Conservation (phyloP, 441 rosid genomes). For the Aleurites moluccanus region DNA sequence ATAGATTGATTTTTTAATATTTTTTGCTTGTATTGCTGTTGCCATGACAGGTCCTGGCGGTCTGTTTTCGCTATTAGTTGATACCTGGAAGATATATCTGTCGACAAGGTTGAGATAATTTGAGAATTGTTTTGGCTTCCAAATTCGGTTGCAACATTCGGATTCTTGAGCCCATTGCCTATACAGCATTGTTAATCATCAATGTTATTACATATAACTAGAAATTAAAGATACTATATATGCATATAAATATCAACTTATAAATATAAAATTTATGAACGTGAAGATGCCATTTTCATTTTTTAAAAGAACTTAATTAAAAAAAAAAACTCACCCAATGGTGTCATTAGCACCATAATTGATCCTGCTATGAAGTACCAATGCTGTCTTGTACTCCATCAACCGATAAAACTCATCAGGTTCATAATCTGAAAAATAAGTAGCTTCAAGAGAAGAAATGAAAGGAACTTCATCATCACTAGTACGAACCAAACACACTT, state of each 20-base stretch:
- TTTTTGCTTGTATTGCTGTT: constrained; percentile 18
- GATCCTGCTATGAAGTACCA: constrained; percentile 23
- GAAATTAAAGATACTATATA: too few species aligned
- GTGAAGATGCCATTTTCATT: too few species aligned
- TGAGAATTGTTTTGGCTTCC: constrained; percentile 9
- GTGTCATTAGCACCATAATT: constrained; percentile 19
- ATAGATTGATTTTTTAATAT: constrained; percentile 11
- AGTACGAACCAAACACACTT: constrained; percentile 18
- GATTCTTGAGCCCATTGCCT: background rate
- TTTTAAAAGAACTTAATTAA: too few species aligned
- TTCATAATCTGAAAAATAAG: background rate
- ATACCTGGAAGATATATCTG: accelerated
- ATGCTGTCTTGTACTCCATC: constrained; percentile 24
- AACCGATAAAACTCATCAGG: constrained; percentile 8
- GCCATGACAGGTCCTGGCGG: constrained; percentile 6
- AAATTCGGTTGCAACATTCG: background rate
- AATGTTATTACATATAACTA: too few species aligned
- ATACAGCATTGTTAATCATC: background rate
- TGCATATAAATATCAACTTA: too few species aligned
- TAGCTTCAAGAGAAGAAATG: constrained; percentile 30
- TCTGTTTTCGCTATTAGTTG: background rate
- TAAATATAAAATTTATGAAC: too few species aligned
- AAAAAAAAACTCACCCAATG: constrained; percentile 19
- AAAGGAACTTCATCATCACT: constrained; percentile 25
- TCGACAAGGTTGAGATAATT: constrained; percentile 1